A percentile compares a stretch with the other conserved stretches of the same genome.
phyloP scores from a whole-genome alignment of 371 early-diverging fungal genomes.

The Nematocida minor region DNA sequence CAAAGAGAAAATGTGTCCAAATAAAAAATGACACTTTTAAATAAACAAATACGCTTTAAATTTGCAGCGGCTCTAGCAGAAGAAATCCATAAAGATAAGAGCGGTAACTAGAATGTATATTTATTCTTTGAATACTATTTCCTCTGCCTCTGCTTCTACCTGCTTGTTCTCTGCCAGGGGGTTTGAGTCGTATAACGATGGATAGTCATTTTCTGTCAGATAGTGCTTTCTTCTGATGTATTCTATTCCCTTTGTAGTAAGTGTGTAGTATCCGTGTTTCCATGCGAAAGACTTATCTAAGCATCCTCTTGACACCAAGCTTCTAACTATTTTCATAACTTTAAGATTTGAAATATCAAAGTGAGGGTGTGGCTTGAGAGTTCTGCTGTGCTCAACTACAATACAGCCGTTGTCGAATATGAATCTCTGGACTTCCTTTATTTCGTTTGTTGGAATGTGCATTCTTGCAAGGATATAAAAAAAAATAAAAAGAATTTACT shows the following conservation, averaged over 20 bases:
- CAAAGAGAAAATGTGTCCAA: background rate
- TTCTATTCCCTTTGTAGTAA: slow-evolving; percentile 65
- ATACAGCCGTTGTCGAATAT: slow-evolving; percentile 44
- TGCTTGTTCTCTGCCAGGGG: slow-evolving; percentile 16
- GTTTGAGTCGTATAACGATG: slow-evolving; percentile 10
- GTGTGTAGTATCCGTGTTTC: slow-evolving; percentile 96
- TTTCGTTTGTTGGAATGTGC: slow-evolving; percentile 50
- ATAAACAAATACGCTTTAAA: background rate
- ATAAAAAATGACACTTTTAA: background rate
- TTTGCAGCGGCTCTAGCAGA: background rate
- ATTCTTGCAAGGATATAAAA: slow-evolving; percentile 43
- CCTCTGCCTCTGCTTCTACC: slow-evolving; percentile 22
- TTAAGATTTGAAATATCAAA: slow-evolving; percentile 78
- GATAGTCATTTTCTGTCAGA: slow-evolving; percentile 48
- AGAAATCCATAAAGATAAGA: background rate
- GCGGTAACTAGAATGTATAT: slow-evolving; percentile 33
- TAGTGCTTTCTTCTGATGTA: slow-evolving; percentile 55
- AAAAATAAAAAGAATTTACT: slow-evolving; percentile 27
- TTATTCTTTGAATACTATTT: slow-evolving; percentile 41
- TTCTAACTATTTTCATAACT: slow-evolving; percentile 94
- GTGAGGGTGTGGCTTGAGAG: slow-evolving; percentile 37
- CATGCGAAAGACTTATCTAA: slow-evolving; percentile 94
- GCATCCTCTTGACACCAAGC: slow-evolving; percentile 81
- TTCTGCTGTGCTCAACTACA: slow-evolving; percentile 41
- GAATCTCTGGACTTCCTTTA: slow-evolving; percentile 44